Evolutionary conservation across 176 grass and related monocot species (phyloP).

Genomic region (Oryza coarctata): DNA sequence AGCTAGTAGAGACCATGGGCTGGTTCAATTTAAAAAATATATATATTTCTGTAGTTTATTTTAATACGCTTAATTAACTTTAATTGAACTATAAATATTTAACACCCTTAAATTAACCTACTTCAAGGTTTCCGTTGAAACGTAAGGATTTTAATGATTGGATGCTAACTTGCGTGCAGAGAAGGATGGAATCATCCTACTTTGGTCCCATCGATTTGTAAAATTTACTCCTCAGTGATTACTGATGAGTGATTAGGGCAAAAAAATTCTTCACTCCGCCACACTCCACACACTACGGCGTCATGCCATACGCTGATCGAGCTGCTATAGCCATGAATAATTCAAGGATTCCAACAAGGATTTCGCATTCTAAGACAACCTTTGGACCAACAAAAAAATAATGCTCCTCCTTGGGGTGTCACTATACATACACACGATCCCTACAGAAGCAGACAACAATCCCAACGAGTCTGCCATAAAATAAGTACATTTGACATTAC

Average conservation of each 20-base stretch:
- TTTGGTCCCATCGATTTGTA: neutral
- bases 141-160: too few relatives aligned
- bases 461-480: neutral
- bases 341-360: neutral
- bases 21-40: too few relatives aligned
- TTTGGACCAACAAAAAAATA: neutral
- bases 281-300: neutral
- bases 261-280: neutral
- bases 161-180: neutral
- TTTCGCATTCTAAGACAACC: conserved; percentile 1
- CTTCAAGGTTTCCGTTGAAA: too few relatives aligned
- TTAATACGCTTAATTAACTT: too few relatives aligned
- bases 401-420: neutral
- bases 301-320: neutral
- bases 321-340: neutral
- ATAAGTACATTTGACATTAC: neutral
- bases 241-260: neutral
- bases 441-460: neutral
- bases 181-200: neutral
- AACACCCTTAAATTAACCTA: too few relatives aligned
- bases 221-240: neutral
- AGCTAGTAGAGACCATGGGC: too few relatives aligned
- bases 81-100: too few relatives aligned
- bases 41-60: too few relatives aligned
- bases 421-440: neutral